Evolutionary conservation across 345 rosid genomes (phyloP), one percentile per base, ranked within the genome.

Genomic region (Jatropha curcas): DNA sequence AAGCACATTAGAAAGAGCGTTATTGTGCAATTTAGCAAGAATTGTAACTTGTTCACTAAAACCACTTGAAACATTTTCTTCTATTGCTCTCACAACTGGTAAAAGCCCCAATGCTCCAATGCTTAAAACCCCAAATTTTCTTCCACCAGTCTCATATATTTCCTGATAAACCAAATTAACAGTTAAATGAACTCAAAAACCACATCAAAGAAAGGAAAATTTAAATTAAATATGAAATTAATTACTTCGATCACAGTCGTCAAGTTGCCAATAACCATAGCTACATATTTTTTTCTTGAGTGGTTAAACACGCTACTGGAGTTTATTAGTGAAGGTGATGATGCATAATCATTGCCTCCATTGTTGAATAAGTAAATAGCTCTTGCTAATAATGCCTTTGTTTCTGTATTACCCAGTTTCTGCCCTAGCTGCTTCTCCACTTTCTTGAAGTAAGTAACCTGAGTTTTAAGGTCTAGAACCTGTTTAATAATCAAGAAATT

Each of bases 401-500:
- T 65, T 51, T 75, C 73, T 6, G 61, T 51, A 61, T 76, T 67
- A 41, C 89, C 89, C n/a, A 80, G 62, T 66, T 80, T 65, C 20
- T 79, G 68, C 64, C 76, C 75, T 73, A 85, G 56, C 4, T 28
- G 52, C 39, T 73, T 71, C 39, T 34, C 77, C 68, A 77, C 81
- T 0, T 79, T 64, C 64, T 75, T 83, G 78, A 85, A 82, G 20
- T 83, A 67, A 35, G 63, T 77, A 27, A 80, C 17, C 51, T 81
- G 89, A 22, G 79, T 76, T 27, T 63, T 41, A 28, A 85, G 84
- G 75, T 71, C 71, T 79, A 86, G 81, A 28, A 83, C 88, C 88
- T 85, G 19, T 16, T 46, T 46, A 41, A 22, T 24, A n/a, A n/a
- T n/a, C n/a, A n/a, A 2, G 3, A 4, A 37, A n/a, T 3, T 3